These are phyloP conservation scores for Sequoia sempervirens DNA, from an alignment of 75 land plant genomes.

Conservation along the genomic window DNA sequence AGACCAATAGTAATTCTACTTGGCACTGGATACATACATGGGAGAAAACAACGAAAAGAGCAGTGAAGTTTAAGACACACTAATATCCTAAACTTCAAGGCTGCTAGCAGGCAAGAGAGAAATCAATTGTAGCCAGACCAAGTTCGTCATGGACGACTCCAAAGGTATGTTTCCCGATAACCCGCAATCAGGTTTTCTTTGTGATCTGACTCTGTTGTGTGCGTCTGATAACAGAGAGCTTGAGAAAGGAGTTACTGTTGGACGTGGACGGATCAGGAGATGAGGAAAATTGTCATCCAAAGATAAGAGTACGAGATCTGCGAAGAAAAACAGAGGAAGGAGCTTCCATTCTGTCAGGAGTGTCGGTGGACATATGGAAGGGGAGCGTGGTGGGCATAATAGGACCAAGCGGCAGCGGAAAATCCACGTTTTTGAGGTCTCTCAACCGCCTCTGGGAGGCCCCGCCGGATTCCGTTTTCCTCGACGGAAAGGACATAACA, in stretches of 20 bases:
- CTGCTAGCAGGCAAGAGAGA: too few species aligned
- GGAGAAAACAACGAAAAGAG: too few species aligned
- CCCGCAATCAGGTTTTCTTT: background rate
- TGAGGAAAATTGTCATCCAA: conserved; percentile 4
- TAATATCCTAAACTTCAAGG: too few species aligned
- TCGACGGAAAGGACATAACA: conserved; percentile 75
- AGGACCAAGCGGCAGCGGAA: conserved; percentile 97
- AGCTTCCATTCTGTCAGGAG: conserved; percentile 27
- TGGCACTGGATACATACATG: too few species aligned
- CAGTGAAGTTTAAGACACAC: too few species aligned
- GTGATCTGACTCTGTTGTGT: background rate
- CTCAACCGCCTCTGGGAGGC: conserved; percentile 98
- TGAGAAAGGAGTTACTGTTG: conserved; percentile 23
- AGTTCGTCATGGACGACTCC: background rate
- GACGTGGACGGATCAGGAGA: conserved; percentile 14
- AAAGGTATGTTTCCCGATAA: background rate
- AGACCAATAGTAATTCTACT: too few species aligned
- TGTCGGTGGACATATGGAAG: conserved; percentile 41
- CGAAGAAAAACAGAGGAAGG: conserved; percentile 26
- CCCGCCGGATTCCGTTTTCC: conserved; percentile 52
- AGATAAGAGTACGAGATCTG: conserved; percentile 39
- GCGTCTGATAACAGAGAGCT: background rate
- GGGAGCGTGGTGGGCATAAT: conserved; percentile 77
- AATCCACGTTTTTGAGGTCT: conserved; percentile 80
- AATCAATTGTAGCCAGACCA: background rate